Percentiles rank a stretch among this genome's conserved stretches.
These are phyloP conservation scores for Spathaspora sp. DNA, from an alignment of 1,139 yeast genomes.

Conservation along the genomic window DNA sequence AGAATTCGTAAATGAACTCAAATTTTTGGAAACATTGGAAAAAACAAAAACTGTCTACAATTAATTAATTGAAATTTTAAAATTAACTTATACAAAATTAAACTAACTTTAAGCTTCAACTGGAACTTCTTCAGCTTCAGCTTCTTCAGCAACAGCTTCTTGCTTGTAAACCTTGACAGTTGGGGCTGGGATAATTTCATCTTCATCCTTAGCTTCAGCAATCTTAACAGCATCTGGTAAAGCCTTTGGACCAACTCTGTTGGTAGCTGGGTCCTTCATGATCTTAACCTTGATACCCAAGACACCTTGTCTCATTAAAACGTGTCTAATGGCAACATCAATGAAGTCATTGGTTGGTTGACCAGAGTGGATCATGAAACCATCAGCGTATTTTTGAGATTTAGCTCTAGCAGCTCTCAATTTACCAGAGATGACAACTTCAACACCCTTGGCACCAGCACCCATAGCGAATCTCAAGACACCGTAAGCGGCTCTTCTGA, in stretches of 20 bases:
- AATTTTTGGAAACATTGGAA: neutral
- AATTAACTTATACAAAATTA: slow-evolving; percentile 4
- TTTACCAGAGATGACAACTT: slow-evolving; percentile 99
- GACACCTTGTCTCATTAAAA: slow-evolving; percentile 99
- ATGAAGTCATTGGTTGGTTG: slow-evolving; percentile 99
- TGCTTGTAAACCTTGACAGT: slow-evolving; percentile 69
- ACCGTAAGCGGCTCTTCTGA: slow-evolving; percentile 99
- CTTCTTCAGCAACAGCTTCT: slow-evolving; percentile 33
- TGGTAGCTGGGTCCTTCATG: slow-evolving; percentile 97
- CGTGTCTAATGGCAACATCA: slow-evolving; percentile 99
- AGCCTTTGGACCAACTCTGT: slow-evolving; percentile 84
- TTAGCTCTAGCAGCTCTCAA: slow-evolving; percentile 99
- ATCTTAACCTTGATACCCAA: slow-evolving; percentile 99
- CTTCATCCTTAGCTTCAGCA: slow-evolving; percentile 97
- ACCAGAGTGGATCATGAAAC: slow-evolving; percentile 99
- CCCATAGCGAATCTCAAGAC: slow-evolving; percentile 99
- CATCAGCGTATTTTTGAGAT: slow-evolving; percentile 99
- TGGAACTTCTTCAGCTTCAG: slow-evolving; percentile 29
- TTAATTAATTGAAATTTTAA: slow-evolving; percentile 2
- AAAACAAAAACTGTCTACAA: slow-evolving; percentile 1
- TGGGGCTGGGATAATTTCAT: slow-evolving; percentile 76
- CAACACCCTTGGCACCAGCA: slow-evolving; percentile 99
- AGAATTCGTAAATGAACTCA: too few relatives aligned
- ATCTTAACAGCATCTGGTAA: slow-evolving; percentile 96
- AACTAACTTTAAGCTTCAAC: slow-evolving; percentile 31